Evolutionary conservation across 2,329 filamentous ascomycete species (phyloP), one percentile per base, ranked within the genome.

Genomic region (Cercospora citrullina): DNA sequence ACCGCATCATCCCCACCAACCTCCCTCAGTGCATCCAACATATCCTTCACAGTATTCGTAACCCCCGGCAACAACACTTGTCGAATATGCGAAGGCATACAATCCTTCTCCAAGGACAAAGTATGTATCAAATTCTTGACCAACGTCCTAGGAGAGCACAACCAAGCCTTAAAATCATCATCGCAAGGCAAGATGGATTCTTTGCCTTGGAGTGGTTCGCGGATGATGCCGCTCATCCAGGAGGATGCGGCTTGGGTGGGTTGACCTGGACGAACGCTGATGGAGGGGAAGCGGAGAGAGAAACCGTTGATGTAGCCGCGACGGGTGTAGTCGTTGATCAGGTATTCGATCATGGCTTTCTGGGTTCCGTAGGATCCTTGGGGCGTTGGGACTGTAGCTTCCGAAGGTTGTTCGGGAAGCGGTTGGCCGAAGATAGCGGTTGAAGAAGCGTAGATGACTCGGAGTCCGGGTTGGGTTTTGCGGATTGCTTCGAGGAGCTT

Each of bases 31-130:
- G 85, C 85, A 69, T 87, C 80, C 74, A 88, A 76, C 80, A 88
- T 88, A 65, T 87, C 83, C 66, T 81, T 82, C 39, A 87, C 84
- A 3, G 83, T 86, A 5, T 85, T 84, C 55, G 81, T 83, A 62
- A 82, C 83, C 1, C 86, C 86, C 0, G 86, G 86, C 58, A 88
- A 75, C 75, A 85, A 83, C 0, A 87, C 82, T 65, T 85, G 81
- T 45, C 85, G 81, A 65, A 83, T 83, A 60, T 85, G 83, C 3
- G 69, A 26, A 39, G 79, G 79, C 77, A 87, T 84, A 28, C 79
- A 81, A 71, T 86, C 85, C 33, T 77, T 80, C 2, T 83, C 81
- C 23, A 88, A 75, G 18, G 81, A 80, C 62, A 84, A 79, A 5
- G 85, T 84, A 72, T 85, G 82, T 30, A 87, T 75, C 60, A 88